These are phyloP conservation scores for Chiua sp. DNA, from an alignment of 1,284 basidiomycete species.

Conservation along the genomic window DNA sequence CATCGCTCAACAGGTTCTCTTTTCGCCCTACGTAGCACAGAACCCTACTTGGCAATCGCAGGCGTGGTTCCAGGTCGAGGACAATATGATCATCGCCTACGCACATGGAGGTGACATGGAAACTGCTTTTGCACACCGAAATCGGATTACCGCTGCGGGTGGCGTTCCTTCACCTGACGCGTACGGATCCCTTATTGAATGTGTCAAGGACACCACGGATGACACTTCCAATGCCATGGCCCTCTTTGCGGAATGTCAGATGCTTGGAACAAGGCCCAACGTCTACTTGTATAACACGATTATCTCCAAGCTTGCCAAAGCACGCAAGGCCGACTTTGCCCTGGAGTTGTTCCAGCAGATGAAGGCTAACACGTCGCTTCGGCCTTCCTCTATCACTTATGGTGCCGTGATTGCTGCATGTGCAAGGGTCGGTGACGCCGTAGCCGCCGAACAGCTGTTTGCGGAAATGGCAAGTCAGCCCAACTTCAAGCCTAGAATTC, in stretches of 20 bases:
- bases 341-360: conserved; percentile 87
- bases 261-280: conserved; percentile 75
- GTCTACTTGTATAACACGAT: conserved; percentile 95
- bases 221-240: conserved; percentile 87
- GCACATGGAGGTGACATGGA: conserved; percentile 84
- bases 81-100: conserved; percentile 86
- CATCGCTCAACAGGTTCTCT: conserved; percentile 69
- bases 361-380: conserved; percentile 65
- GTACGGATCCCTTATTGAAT: conserved; percentile 89
- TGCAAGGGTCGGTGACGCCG: conserved; percentile 90
- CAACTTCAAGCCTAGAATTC: conserved; percentile 88
- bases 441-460: conserved; percentile 85
- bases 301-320: conserved; percentile 93
- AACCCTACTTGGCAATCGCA: conserved; percentile 57
- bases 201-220: conserved; percentile 92
- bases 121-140: conserved; percentile 80
- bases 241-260: conserved; percentile 83
- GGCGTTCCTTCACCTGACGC: conserved; percentile 86
- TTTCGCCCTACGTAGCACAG: conserved; percentile 39
- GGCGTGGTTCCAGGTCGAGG: conserved; percentile 83
- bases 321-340: conserved; percentile 89
- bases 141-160: conserved; percentile 79
- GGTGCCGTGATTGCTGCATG: conserved; percentile 96
- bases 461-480: conserved; percentile 79
- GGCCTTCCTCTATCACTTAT: conserved; percentile 90